These are phyloP conservation scores for Phytophthora megakarya DNA, from an alignment of 352 stramenopile species.

Conservation along the genomic window DNA sequence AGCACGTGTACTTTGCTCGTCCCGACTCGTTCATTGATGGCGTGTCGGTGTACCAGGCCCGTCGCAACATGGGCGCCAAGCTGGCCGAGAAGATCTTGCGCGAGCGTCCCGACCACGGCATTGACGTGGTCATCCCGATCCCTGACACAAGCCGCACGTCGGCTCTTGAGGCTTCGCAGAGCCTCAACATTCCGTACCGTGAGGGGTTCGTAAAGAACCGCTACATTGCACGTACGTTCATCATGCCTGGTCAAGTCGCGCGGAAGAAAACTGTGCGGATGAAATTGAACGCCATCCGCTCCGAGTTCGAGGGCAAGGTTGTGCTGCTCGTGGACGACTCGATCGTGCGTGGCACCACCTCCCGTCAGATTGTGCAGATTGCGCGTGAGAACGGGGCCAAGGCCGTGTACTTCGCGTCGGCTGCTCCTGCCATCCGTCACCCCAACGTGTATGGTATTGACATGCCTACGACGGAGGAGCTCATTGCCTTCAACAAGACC, in stretches of 20 bases:
- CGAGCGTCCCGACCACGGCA: slow-evolving; percentile 90
- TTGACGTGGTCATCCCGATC: slow-evolving; percentile 99
- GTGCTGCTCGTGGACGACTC: slow-evolving; percentile 99
- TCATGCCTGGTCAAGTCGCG: slow-evolving; percentile 98
- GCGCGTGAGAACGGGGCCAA: slow-evolving; percentile 97
- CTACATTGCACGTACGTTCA: slow-evolving; percentile 99
- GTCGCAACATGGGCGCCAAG: slow-evolving; percentile 98
- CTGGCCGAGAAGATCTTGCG: slow-evolving; percentile 96
- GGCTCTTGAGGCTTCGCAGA: slow-evolving; percentile 90
- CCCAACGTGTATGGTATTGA: slow-evolving; percentile 99
- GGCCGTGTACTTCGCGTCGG: slow-evolving; percentile 96
- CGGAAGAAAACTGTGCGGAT: slow-evolving; percentile 97
- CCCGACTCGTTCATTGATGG: slow-evolving; percentile 99
- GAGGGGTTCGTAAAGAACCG: slow-evolving; percentile 99
- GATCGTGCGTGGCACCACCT: slow-evolving; percentile 98
- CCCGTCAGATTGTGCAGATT: slow-evolving; percentile 98
- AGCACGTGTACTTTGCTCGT: slow-evolving; percentile 99
- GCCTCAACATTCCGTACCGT: slow-evolving; percentile 93
- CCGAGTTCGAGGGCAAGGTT: slow-evolving; percentile 93
- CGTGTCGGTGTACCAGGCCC: slow-evolving; percentile 97
- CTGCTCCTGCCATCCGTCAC: slow-evolving; percentile 97
- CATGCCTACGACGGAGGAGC: slow-evolving; percentile 97
- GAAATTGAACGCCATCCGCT: slow-evolving; percentile 98
- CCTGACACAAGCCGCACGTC: slow-evolving; percentile 97
- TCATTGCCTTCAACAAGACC: slow-evolving; percentile 96